Conservation (phyloP, 257 asterid genomes). For the Paraleonurus japonicus region DNA sequence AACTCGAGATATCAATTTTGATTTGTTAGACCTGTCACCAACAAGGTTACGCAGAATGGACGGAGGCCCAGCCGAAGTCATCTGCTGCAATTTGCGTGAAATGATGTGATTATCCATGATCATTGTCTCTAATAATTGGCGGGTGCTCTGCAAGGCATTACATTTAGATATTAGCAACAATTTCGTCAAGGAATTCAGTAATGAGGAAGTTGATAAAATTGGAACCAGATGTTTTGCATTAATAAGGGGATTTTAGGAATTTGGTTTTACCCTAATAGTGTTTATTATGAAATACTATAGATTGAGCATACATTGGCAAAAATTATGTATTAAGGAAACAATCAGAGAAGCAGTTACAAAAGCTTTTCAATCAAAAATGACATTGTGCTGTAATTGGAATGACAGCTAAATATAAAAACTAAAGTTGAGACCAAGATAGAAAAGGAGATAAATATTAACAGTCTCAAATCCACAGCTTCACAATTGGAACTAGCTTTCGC, state of each 20-base stretch:
- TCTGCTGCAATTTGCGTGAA: slow-evolving; percentile 58
- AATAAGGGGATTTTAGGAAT: background rate
- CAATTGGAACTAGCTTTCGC: background rate
- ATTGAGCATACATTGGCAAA: background rate
- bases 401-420: background rate
- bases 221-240: slow-evolving; percentile 9
- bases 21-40: slow-evolving; percentile 43
- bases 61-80: slow-evolving; percentile 51
- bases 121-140: slow-evolving; percentile 65
- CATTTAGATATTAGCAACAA: slow-evolving; percentile 21
- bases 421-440: background rate
- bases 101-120: slow-evolving; percentile 62
- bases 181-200: background rate
- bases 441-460: background rate
- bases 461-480: background rate
- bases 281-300: background rate
- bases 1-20: slow-evolving; percentile 40
- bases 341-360: background rate
- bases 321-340: background rate
- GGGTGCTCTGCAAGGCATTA: slow-evolving; percentile 73
- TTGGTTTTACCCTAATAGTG: background rate
- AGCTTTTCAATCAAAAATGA: background rate
- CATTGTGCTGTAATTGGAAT: background rate
- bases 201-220: background rate
- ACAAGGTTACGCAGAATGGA: slow-evolving; percentile 54